phyloP scores from a whole-genome alignment of 257 asterid genomes.

The Nicotiana obtusifolia region DNA sequence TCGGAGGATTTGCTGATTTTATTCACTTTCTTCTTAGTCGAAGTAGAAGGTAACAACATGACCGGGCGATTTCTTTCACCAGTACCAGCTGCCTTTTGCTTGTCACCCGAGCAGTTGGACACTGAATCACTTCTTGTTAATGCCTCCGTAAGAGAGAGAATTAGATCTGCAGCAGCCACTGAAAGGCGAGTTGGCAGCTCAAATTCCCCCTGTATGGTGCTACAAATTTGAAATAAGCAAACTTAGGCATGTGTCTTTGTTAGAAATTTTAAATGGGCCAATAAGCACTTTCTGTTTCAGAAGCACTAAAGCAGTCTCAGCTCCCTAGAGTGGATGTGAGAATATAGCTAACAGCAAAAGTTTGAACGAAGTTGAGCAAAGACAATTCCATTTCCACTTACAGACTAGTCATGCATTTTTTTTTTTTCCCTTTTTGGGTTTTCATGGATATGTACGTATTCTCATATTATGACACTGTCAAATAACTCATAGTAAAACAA shows the following conservation, averaged over 20 bases:
- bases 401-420: neutral
- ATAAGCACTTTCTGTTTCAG: neutral
- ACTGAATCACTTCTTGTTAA: conserved; percentile 43
- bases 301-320: neutral
- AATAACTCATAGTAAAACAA: neutral
- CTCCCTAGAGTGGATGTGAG: neutral
- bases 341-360: neutral
- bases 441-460: neutral
- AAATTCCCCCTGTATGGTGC: conserved; percentile 69
- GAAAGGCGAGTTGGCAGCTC: conserved; percentile 96
- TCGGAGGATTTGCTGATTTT: conserved; percentile 36
- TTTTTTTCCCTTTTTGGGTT: neutral
- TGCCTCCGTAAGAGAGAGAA: conserved; percentile 64
- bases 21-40: conserved; percentile 27
- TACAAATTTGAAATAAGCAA: conserved; percentile 34
- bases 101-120: conserved; percentile 33
- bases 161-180: conserved; percentile 81
- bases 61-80: conserved; percentile 29
- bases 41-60: conserved; percentile 26
- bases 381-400: neutral
- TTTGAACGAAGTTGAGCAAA: neutral
- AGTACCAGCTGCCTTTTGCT: conserved; percentile 34
- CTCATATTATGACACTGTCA: neutral
- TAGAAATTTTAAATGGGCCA: neutral
- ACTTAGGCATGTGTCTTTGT: conserved; percentile 3